A percentile compares a stretch with the other conserved stretches of the same genome.
Conservation (phyloP, 768 basidiomycete genomes). For the Agaricus sinodeliciosus region DNA sequence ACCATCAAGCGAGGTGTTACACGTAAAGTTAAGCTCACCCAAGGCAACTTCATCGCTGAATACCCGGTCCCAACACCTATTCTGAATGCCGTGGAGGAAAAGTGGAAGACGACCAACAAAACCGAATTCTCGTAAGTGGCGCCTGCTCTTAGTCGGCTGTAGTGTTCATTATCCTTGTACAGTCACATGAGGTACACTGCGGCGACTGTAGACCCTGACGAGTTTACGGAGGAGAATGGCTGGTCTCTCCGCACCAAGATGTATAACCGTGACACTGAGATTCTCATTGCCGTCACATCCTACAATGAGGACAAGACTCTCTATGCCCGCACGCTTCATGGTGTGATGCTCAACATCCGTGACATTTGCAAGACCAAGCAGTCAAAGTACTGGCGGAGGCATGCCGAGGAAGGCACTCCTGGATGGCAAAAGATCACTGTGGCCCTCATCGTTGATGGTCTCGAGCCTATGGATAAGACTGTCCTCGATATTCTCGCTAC, state of each 20-base stretch:
- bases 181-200: conserved; percentile 94
- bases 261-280: conserved; percentile 86
- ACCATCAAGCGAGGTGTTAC: conserved; percentile 89
- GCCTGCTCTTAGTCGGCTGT: not conserved
- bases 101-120: conserved; percentile 63
- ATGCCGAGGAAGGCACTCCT: conserved; percentile 77
- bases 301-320: conserved; percentile 92
- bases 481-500: conserved; percentile 86
- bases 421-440: conserved; percentile 91
- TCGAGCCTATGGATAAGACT: conserved; percentile 94
- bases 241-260: conserved; percentile 80
- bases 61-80: conserved; percentile 85
- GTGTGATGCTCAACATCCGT: conserved; percentile 96
- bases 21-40: conserved; percentile 89
- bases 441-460: conserved; percentile 86
- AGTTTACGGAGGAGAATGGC: conserved; percentile 72
- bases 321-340: conserved; percentile 89
- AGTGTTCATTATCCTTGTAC: not conserved
- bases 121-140: conserved; percentile 85
- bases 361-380: conserved; percentile 96
- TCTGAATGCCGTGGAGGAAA: conserved; percentile 72
- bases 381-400: conserved; percentile 84
- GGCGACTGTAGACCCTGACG: conserved; percentile 87
- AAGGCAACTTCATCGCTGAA: conserved; percentile 90
- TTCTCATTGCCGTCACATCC: conserved; percentile 91